Evolutionary conservation across 176 grass and related monocot species (phyloP), one percentile per base, ranked within the genome.

Genomic region (Calamus simplicifolius): DNA sequence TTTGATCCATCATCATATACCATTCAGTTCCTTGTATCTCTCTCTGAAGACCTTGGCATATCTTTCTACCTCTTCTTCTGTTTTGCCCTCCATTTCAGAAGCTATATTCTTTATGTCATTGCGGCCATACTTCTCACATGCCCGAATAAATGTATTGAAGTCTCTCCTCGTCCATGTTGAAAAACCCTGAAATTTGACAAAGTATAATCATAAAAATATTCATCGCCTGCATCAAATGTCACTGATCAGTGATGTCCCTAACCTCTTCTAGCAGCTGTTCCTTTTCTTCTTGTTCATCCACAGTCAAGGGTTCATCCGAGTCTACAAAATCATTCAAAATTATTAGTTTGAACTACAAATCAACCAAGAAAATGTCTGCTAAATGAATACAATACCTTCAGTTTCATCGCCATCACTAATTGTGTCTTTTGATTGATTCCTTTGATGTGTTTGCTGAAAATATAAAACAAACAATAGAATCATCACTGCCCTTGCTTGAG

Each of bases 41-140:
- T 85, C 74, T 78, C 78, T 85, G 62, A 98, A 98, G 73, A 85
- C 81, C 62, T 68, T 72, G 54, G 88, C 81, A 80, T 98, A 98
- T 64, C 78, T 78, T 56, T 88, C 84, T 38, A 98, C 93, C 77
- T 98, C 93, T 59, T 98, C 93, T 80, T 98, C 87, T 50, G 93
- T 81, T 70, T 98, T 98, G 28, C 93, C 87, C 57, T 98, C 93
- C 63, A 92, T 85, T 72, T 98, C 93, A 76, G 78, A 80, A 65
- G 84, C 82, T 78, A 98, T 92, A 77, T 63, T 83, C 63, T 85
- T 98, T 18, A 98, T 89, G 64, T 92, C 93, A 85, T 79, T 92
- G 18, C 93, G 84, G 18, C 93, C 93, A 78, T 88, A 92, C 54
- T 89, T 98, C 76, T 98, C 93, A 66, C 93, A 98, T 55, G 93